Percentiles rank a stretch among this genome's conserved stretches.
Conservation (phyloP, 345 rosid genomes). For the Bruguiera sexangula region DNA sequence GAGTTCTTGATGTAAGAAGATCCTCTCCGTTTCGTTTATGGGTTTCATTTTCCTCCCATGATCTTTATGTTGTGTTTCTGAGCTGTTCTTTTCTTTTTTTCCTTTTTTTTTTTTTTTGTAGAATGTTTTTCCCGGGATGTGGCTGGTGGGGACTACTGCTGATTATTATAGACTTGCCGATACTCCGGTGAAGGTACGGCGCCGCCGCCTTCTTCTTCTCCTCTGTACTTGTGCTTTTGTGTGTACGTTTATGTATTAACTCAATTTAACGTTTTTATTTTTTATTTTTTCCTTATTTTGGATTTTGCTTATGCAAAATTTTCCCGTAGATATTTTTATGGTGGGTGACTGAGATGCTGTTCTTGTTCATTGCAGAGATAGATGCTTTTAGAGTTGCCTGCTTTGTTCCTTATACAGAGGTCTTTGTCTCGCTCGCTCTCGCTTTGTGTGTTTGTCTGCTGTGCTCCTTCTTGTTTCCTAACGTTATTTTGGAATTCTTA, state of each 20-base stretch:
- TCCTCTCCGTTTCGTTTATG: background rate
- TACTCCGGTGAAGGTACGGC: conserved; percentile 55
- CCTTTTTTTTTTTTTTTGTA: background rate
- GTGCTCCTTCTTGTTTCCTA: conserved; percentile 3
- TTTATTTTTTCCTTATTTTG: background rate
- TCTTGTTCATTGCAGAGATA: conserved; percentile 31
- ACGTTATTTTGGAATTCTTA: conserved; percentile 13
- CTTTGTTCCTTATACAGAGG: conserved; percentile 14
- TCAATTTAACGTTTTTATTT: background rate
- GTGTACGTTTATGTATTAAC: background rate
- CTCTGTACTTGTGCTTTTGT: too few species aligned
- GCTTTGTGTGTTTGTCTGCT: too few species aligned
- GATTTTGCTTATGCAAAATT: background rate
- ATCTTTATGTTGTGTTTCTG: background rate
- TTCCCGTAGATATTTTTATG: too few species aligned
- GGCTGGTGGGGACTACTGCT: conserved; percentile 74
- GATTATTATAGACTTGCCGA: conserved; percentile 61
- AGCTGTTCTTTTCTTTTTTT: background rate
- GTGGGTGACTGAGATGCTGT: background rate
- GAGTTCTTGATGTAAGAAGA: conserved; percentile 63
- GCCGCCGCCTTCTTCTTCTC: too few species aligned
- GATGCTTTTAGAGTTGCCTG: conserved; percentile 9
- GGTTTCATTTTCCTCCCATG: background rate
- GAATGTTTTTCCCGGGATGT: conserved; percentile 63
- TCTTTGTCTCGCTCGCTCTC: background rate